phyloP scores from a whole-genome alignment of 176 grass and related monocot genomes.

The Avena insularis region DNA sequence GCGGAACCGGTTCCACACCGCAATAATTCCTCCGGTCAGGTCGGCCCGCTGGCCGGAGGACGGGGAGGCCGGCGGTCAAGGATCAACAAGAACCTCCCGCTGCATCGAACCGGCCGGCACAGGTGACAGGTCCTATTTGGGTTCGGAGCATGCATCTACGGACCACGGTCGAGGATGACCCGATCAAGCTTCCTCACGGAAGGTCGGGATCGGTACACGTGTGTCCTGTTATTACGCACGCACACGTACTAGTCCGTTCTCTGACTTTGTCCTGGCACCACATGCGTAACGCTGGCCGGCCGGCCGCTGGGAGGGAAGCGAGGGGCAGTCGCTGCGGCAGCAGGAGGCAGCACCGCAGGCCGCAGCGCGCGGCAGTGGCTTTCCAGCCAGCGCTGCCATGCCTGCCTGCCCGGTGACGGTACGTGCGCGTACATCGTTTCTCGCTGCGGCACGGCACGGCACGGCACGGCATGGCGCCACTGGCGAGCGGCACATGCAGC shows the following conservation, averaged over 20 bases:
- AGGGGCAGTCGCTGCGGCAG: slow-evolving; percentile 12
- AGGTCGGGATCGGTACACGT: no score
- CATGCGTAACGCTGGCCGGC: neutral
- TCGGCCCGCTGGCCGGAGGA: neutral
- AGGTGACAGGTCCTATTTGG: no score
- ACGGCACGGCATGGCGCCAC: slow-evolving; percentile 16
- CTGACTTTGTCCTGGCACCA: neutral
- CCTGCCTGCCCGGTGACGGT: slow-evolving; percentile 25
- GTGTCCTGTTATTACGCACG: neutral
- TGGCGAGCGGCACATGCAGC: slow-evolving; percentile 53
- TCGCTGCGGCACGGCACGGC: neutral
- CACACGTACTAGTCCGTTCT: neutral
- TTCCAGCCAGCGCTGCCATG: neutral
- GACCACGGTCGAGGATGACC: no score
- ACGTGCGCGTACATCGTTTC: neutral
- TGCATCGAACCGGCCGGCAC: neutral
- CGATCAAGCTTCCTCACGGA: neutral
- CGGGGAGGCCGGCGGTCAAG: slow-evolving; percentile 10
- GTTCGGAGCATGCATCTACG: no score
- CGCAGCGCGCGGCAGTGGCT: slow-evolving; percentile 13
- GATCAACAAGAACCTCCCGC: neutral
- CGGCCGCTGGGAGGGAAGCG: slow-evolving; percentile 31
- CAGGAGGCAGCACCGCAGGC: slow-evolving; percentile 33
- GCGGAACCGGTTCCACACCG: neutral
- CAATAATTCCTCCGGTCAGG: neutral